Conservation (phyloP, 129 eudicot species). For the Lonicera japonica region DNA sequence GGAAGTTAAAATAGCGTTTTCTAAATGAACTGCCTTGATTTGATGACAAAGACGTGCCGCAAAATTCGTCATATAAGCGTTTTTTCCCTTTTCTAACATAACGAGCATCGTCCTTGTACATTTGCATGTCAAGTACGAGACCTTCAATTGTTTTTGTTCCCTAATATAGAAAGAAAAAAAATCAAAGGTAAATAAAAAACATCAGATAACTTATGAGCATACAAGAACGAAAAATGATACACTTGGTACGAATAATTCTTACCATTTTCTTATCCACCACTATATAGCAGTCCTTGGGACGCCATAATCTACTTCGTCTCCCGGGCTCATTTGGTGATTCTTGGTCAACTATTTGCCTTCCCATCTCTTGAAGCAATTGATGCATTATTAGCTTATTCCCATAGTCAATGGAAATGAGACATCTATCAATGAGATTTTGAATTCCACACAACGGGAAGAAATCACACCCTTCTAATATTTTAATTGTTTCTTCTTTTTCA, state of each 20-base stretch:
- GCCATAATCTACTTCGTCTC: conserved; percentile 29
- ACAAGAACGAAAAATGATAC: not conserved
- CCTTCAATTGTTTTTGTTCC: conserved; percentile 28
- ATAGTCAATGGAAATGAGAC: conserved; percentile 7
- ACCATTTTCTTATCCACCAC: conserved; percentile 25
- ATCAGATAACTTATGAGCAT: not conserved
- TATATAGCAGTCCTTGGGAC: conserved; percentile 13
- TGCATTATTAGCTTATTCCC: conserved; percentile 24
- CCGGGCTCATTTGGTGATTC: conserved; percentile 20
- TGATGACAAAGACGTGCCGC: too few species aligned
- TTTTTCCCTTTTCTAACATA: too few species aligned
- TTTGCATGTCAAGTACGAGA: too few species aligned
- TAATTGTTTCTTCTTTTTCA: conserved; percentile 8
- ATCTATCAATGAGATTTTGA: conserved; percentile 22
- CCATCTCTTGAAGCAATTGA: conserved; percentile 26
- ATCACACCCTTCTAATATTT: conserved; percentile 19
- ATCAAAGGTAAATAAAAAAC: not conserved
- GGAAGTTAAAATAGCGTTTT: too few species aligned
- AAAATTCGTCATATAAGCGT: too few species aligned
- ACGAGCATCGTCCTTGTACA: too few species aligned
- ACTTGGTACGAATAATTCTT: not conserved
- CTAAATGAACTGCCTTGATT: too few species aligned
- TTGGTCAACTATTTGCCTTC: conserved; percentile 13
- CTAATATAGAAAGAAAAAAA: conserved; percentile 7
- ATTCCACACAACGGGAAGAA: conserved; percentile 17